A percentile compares a stretch with the other conserved stretches of the same genome.
phyloP scores from a whole-genome alignment of 768 basidiomycete genomes.

The Mycena metata region DNA sequence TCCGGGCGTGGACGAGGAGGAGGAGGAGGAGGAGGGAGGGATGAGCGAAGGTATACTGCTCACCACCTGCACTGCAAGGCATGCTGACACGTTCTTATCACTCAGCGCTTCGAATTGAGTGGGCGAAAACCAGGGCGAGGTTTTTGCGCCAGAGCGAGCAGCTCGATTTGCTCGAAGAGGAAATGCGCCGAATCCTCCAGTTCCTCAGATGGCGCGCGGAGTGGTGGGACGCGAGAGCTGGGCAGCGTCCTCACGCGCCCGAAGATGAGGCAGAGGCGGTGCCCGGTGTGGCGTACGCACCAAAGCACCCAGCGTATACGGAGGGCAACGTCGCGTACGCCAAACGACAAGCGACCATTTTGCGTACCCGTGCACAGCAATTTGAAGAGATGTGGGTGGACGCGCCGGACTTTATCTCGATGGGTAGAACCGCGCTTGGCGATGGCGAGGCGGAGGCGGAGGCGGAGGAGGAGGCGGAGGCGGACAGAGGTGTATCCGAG shows the following conservation, averaged over 20 bases:
- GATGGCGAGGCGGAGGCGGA: neutral
- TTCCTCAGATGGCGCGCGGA: conserved; percentile 24
- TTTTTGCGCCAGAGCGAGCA: conserved; percentile 11
- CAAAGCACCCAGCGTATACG: conserved; percentile 8
- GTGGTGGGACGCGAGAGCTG: conserved; percentile 15
- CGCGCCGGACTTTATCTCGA: conserved; percentile 3
- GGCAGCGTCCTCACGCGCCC: neutral
- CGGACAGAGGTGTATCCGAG: too few species aligned
- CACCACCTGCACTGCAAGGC: too few species aligned
- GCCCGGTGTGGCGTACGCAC: neutral
- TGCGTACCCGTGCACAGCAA: neutral
- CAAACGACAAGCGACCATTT: conserved; percentile 15
- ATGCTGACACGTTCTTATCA: neutral
- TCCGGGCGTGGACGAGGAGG: neutral
- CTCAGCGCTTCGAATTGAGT: conserved; percentile 30
- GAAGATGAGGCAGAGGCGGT: neutral
- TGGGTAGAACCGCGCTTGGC: neutral
- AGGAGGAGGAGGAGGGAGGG: neutral
- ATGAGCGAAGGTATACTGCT: conserved; percentile 9
- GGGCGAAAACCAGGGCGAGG: conserved; percentile 14
- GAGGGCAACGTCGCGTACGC: conserved; percentile 31
- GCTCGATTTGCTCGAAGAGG: conserved; percentile 34
- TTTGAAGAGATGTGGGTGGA: conserved; percentile 10
- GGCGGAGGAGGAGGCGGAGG: neutral
- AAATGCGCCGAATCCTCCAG: conserved; percentile 21